Evolutionary conservation across 495 filamentous ascomycete genomes (phyloP).

Genomic region (Xylaria scruposa): DNA sequence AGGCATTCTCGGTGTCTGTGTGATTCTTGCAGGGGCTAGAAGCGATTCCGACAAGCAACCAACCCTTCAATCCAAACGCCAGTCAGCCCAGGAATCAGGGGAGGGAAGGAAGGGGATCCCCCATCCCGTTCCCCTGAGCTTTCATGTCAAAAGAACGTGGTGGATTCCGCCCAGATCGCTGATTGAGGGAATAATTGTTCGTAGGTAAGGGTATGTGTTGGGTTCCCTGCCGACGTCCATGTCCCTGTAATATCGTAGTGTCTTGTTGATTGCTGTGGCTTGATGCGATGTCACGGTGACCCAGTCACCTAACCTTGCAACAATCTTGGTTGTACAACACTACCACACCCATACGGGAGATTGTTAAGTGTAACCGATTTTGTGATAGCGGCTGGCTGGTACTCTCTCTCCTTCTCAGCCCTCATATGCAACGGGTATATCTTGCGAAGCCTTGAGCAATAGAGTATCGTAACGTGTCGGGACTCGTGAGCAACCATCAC

Average conservation of each 20-base stretch:
- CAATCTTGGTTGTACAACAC: conserved; percentile 8
- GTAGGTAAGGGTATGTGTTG: conserved; percentile 8
- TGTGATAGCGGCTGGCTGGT: conserved; percentile 29
- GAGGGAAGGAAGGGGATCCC: background rate
- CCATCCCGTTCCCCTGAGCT: conserved; percentile 5
- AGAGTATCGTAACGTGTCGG: conserved; percentile 10
- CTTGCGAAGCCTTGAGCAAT: conserved; percentile 19
- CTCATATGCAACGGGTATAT: conserved; percentile 15
- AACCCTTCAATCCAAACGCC: conserved; percentile 5
- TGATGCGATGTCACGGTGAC: conserved; percentile 27
- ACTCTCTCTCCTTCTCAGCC: background rate
- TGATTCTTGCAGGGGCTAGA: background rate
- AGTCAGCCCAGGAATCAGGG: conserved; percentile 18
- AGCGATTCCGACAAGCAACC: conserved; percentile 17
- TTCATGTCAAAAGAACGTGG: conserved; percentile 20
- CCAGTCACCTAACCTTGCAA: conserved; percentile 3
- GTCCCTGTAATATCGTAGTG: conserved; percentile 4
- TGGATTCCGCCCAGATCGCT: conserved; percentile 4
- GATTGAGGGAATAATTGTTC: conserved; percentile 28
- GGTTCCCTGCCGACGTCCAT: conserved; percentile 12
- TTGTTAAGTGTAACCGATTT: conserved; percentile 15
- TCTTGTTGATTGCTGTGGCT: conserved; percentile 19
- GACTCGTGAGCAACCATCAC: conserved; percentile 21
- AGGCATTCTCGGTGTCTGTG: conserved; percentile 20
- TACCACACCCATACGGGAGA: conserved; percentile 7